Base-by-base conservation (phyloP, 495 filamentous ascomycete genomes). In the Clohesyomyces aquaticus region DNA sequence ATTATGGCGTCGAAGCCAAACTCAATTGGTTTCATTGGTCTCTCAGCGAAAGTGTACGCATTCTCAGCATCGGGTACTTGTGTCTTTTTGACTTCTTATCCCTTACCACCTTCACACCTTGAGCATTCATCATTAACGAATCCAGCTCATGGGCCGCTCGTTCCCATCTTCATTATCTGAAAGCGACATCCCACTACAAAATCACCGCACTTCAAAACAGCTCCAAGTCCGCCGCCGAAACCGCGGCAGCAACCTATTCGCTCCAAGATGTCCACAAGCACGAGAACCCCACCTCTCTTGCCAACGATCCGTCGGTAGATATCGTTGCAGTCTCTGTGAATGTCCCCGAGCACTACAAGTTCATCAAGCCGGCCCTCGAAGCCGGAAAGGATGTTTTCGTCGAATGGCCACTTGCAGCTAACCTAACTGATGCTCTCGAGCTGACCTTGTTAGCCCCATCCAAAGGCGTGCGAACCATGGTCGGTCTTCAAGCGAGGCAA, bases 181-280 rank as follows among this genome's bases (percentile, higher is more conserved):
- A 64, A 38, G 29, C 68, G 16, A 41, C 60, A 21, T 54, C 66
- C 1, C 9, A 51, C 29, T 87, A 83, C 70, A 63, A 77, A 26
- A 81, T 89, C 66, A 77, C 80, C 8, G 86, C 85, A 0, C 74
- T 90, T 4, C 79, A 81, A 66, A 88, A 86, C 72, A 83, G 81
- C 26, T 82, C 77, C 49, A 74, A 74, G 10, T 67, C 72, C 0
- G 75, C 81, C 3, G 83, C 86, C 0, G 63, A 77, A 55, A 71
- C 73, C 1, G 81, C 86, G 21, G 81, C 84, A 25, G 61, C 65
- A 32, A 54, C 69, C 4, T 83, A 79, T 71, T 2, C 73, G 75
- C 2, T 43, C 71, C 4, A 22, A 59, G 18, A 78, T 76, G 43
- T 60, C 3, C 79, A 77, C 27, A 75, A 80, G 0, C 86, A 89